Evolutionary conservation across 129 eudicot species (phyloP).

Genomic region (Artemisia annua): DNA sequence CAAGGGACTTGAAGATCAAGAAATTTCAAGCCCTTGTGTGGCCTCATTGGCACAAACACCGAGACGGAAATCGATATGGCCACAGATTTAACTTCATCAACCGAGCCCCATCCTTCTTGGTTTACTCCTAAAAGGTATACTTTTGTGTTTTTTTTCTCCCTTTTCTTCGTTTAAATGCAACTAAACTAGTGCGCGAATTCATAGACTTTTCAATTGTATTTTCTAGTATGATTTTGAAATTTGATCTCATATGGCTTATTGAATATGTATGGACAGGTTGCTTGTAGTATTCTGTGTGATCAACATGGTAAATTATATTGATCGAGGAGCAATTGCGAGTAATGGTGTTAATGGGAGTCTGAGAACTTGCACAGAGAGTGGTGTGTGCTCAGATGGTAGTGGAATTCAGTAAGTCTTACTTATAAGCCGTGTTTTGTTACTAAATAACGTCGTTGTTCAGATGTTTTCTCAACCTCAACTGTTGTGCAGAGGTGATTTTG

Average conservation of each 20-base stretch:
- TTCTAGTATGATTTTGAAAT: background rate
- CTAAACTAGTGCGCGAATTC: constrained; percentile 6
- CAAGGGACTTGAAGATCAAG: constrained; percentile 33
- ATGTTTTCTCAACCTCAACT: background rate
- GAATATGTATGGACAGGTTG: constrained; percentile 46
- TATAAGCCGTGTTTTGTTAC: background rate
- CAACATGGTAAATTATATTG: constrained; percentile 75
- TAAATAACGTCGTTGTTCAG: background rate
- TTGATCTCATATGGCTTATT: background rate
- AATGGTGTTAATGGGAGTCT: constrained; percentile 87
- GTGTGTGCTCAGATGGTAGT: constrained; percentile 68
- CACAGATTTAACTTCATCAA: constrained; percentile 25
- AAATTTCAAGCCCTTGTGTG: constrained; percentile 23
- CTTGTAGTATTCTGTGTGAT: constrained; percentile 73
- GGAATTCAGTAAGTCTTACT: constrained; percentile 79
- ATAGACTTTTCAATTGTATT: background rate
- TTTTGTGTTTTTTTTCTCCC: constrained; percentile 12
- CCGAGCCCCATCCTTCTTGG: constrained; percentile 77
- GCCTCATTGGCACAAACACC: background rate
- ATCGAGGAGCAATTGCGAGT: constrained; percentile 90
- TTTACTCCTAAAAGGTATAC: constrained; percentile 81
- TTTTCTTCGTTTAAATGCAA: constrained; percentile 13
- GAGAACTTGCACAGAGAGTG: constrained; percentile 47
- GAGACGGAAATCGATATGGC: constrained; percentile 32
- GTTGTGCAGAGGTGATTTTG: constrained; percentile 60